These are phyloP conservation scores for Spergularia bocconei DNA, from an alignment of 148 eudicot genomes.

Conservation along the genomic window DNA sequence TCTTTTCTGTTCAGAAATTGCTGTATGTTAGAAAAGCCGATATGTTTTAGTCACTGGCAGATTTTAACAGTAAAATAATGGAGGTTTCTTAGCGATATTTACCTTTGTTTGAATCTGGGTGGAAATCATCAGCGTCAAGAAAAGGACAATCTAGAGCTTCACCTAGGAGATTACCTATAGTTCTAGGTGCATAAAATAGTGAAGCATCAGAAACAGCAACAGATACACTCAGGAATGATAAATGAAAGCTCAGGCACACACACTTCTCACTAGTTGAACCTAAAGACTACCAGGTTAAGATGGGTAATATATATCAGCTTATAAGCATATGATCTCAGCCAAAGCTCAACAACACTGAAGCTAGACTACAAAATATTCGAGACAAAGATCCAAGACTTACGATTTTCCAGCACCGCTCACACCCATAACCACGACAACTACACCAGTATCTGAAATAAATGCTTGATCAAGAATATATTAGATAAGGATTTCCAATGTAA, in stretches of 20 bases:
- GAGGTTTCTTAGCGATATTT: not conserved
- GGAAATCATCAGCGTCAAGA: constrained; percentile 94
- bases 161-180: constrained; percentile 76
- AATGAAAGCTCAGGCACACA: too few relatives aligned
- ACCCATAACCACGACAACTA: constrained; percentile 72
- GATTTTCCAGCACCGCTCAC: constrained; percentile 95
- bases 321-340: not conserved
- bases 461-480: not conserved
- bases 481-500: constrained; percentile 2
- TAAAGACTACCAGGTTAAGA: not conserved
- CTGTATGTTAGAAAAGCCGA: constrained; percentile 10
- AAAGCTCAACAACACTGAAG: not conserved
- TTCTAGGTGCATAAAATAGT: constrained; percentile 35
- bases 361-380: not conserved
- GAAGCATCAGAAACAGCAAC: constrained; percentile 2
- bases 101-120: constrained; percentile 89
- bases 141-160: constrained; percentile 49
- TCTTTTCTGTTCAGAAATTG: constrained; percentile 57
- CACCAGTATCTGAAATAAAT: constrained; percentile 35
- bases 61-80: not conserved
- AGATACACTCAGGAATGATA: too few relatives aligned
- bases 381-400: constrained; percentile 42
- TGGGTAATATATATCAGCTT: not conserved
- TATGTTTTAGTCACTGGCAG: not conserved
- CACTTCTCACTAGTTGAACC: too few relatives aligned